Base-by-base conservation (phyloP, 108 stramenopile genomes). In the Nannochloropsis gaditana region DNA sequence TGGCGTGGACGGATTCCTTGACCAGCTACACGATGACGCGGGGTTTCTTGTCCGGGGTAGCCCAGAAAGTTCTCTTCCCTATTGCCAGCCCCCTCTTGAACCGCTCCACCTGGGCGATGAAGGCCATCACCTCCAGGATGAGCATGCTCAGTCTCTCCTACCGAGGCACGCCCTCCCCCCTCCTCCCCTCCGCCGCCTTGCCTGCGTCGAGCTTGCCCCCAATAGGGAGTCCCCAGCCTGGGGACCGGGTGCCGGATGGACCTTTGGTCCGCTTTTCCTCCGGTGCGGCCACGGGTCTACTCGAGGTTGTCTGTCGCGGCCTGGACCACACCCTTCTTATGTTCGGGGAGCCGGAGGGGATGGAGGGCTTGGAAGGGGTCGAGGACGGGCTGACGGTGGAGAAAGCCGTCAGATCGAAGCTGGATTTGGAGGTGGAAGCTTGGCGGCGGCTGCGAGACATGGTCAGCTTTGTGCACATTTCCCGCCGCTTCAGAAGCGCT, bases 1-100 rank as follows among this genome's bases (percentile, higher is more conserved):
- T 73, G 59, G 59, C 59, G 19, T 73, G 59, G 59, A 73, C 59
- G 59, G 59, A 73, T 73, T n/a, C 15, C n/a, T 73, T 73, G 59
- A 73, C 59, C n/a, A 73, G 5, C 6, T 73, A n/a, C n/a, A 73
- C 59, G 3, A n/a, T 8, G 59, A n/a, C n/a, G 4, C 19, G 59
- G n/a, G 59, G 59, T 1, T 73, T 73, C 4, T 6, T 73, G 3
- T 4, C 3, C 6, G n/a, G 8, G 19, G 4, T 73, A 2, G 3
- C n/a, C 19, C 59, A 73, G 3, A 73, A 73, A n/a, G 59, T 73
- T 2, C n/a, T 73, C 19, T 73, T 73, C n/a, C 59, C 59, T 3
- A n/a, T 73, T 4, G 59, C 59, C 19, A 73, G 59, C n/a, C 59
- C 59, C 4, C 8, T 73, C 4, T 73, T 73, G 59, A 73, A 73